Evolutionary conservation across 2,329 filamentous ascomycete genomes (phyloP), one percentile per base, ranked within the genome.

Genomic region (Harringtonia lauricola): DNA sequence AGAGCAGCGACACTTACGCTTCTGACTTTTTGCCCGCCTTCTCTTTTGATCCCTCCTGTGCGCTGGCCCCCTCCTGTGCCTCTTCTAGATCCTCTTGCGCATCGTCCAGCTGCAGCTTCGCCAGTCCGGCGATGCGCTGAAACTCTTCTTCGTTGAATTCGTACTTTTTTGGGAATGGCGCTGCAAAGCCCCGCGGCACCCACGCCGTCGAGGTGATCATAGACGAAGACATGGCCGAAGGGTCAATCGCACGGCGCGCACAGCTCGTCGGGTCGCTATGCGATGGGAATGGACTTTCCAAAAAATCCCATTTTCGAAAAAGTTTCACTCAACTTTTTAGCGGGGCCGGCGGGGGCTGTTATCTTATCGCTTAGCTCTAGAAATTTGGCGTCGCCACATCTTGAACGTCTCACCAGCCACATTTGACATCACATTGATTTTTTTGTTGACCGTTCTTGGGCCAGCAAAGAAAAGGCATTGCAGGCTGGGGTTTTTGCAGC

Each of bases 91-190:
- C 89, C 24, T 89, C 85, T 57, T 90, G 83, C 22, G 92, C 92
- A 64, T 96, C 92, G 57, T 95, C 86, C 28, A 95, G 75, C 65
- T 94, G 83, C 49, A 86, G 68, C 61, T 83, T 80, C 26, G 83
- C 83, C 51, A 88, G 70, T 57, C 75, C 72, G 15, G 82, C 81
- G 66, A 88, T 88, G 55, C 84, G 76, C 56, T 79, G 74, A 55
- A 84, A 85, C 61, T 88, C 83, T 50, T 74, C 71, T 59, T 88
- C 83, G 61, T 87, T 78, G 45, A 88, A 77, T 46, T 81, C 76
- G 59, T 86, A 86, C 61, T 84, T 85, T 34, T 74, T 72, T 15
- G 83, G 83, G 54, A 87, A 86, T 39, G 81, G 80, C 38, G 84
- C 83, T 43, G 83, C 81, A 55, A 83, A 84, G 41, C 83, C 83